Evolutionary conservation across 371 early-diverging fungal species (phyloP), one percentile per base, ranked within the genome.

Genomic region (Mucor saturninus): DNA sequence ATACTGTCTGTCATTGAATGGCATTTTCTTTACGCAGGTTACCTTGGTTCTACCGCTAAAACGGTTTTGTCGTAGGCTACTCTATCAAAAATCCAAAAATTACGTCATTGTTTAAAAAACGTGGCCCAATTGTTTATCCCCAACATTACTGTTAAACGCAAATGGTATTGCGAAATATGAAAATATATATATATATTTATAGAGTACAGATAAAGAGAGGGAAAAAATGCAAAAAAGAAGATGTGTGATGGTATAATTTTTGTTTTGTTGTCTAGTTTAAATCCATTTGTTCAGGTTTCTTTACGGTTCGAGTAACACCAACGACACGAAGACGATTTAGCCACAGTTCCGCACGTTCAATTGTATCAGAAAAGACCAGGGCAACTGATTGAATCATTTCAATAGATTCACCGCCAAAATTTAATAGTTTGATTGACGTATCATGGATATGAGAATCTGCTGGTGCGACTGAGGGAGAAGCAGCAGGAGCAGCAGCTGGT

Each of bases 261-360:
- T 21, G 21, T 11, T 10, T 43, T 43, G 8, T 43, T 43, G 13
- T 43, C n/a, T 54, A 61, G 26, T 61, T 61, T 31, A 61, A 54
- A 32, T 61, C 61, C 61, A 61, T 61, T 32, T 61, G 53, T 15
- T 61, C 54, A 11, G 56, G 11, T 29, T 49, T 7, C 8, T n/a
- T 50, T 52, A 45, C 43, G 32, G 26, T 30, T 32, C 54, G 54
- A 54, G 64, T 54, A 4, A 59, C 65, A 49, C 65, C 59, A 13
- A 86, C 84, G 30, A 75, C 79, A 59, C 82, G 79, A 2, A 89
- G 75, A 51, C 83, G 78, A 35, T 75, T 81, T 45, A 88, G 72
- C 92, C 91, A 91, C 54, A 85, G 68, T 72, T 95, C 95, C 15
- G 95, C 96, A 59, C 91, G 88, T 13, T 83, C 83, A 15, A 94